phyloP scores from a whole-genome alignment of 2,329 filamentous ascomycete species.

The Plenodomus tracheiphilus region DNA sequence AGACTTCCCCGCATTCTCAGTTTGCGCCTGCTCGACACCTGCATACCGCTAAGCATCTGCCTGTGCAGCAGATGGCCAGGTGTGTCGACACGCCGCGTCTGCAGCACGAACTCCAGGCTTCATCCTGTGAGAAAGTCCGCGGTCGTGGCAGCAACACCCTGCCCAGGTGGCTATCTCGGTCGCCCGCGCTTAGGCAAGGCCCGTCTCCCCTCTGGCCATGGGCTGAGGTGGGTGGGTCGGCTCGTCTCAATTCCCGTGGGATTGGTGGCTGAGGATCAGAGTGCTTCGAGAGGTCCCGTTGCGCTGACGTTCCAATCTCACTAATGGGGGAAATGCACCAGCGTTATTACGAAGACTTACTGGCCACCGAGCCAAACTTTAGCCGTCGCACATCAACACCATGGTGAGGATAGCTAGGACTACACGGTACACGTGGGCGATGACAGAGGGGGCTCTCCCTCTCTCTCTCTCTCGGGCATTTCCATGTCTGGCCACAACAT shows the following conservation, averaged over 20 bases:
- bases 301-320: slow-evolving; percentile 14
- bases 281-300: slow-evolving; percentile 13
- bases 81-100: not conserved
- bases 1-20: slow-evolving; percentile 38
- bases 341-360: not conserved
- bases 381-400: not conserved
- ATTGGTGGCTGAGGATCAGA: slow-evolving; percentile 21
- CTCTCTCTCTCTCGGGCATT: no score
- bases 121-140: not conserved
- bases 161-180: not conserved
- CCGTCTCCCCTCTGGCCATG: slow-evolving; percentile 5
- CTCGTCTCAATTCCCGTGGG: slow-evolving; percentile 4
- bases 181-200: slow-evolving; percentile 16
- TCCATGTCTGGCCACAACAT: no score
- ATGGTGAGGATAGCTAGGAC: not conserved
- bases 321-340: slow-evolving; percentile 1
- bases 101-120: not conserved
- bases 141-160: slow-evolving; percentile 2
- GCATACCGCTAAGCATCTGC: slow-evolving; percentile 26
- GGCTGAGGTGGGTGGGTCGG: slow-evolving; percentile 4
- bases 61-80: not conserved
- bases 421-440: no score
- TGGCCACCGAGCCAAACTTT: not conserved
- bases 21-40: slow-evolving; percentile 10
- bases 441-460: no score